A percentile compares a stretch with the other conserved stretches of the same genome.
Evolutionary conservation across 1,284 basidiomycete genomes (phyloP).

Genomic region (Moesziomyces sp.): DNA sequence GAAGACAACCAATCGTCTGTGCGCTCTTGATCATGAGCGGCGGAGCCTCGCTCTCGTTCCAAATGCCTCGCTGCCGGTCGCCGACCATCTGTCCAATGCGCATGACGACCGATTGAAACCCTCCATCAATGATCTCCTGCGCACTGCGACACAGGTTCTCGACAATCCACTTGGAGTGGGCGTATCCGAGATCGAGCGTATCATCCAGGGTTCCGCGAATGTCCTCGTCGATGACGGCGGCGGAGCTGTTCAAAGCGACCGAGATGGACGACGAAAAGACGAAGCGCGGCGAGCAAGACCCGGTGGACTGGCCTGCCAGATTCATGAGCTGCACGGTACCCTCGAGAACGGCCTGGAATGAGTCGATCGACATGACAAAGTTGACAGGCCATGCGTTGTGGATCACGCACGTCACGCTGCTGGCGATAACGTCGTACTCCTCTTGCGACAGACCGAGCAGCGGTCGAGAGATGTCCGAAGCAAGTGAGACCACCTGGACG

Average conservation of each 20-base stretch:
- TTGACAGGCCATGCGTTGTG: slow-evolving; percentile 59
- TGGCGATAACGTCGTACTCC: slow-evolving; percentile 17
- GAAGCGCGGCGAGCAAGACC: slow-evolving; percentile 69
- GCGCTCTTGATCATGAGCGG: slow-evolving; percentile 69
- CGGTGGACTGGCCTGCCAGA: slow-evolving; percentile 71
- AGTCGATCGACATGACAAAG: slow-evolving; percentile 50
- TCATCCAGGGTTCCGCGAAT: slow-evolving; percentile 68
- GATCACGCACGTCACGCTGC: slow-evolving; percentile 32
- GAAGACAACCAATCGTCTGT: slow-evolving; percentile 71
- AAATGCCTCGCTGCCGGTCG: slow-evolving; percentile 72
- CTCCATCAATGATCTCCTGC: slow-evolving; percentile 50
- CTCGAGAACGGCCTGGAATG: slow-evolving; percentile 65
- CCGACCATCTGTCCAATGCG: slow-evolving; percentile 73
- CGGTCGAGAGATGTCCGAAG: slow-evolving; percentile 20
- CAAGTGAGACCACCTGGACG: slow-evolving; percentile 17
- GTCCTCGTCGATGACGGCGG: slow-evolving; percentile 68
- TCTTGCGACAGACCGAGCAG: slow-evolving; percentile 23
- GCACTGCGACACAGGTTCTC: slow-evolving; percentile 73
- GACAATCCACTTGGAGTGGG: slow-evolving; percentile 74
- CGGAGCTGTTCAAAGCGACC: slow-evolving; percentile 65
- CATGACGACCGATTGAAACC: slow-evolving; percentile 37
- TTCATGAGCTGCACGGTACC: slow-evolving; percentile 74
- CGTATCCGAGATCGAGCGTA: slow-evolving; percentile 73
- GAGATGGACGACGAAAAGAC: slow-evolving; percentile 75
- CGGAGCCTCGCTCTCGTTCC: slow-evolving; percentile 74